Percentiles rank a stretch among this genome's conserved stretches.
phyloP scores from a whole-genome alignment of 306 rosid species.

The Parietaria judaica region DNA sequence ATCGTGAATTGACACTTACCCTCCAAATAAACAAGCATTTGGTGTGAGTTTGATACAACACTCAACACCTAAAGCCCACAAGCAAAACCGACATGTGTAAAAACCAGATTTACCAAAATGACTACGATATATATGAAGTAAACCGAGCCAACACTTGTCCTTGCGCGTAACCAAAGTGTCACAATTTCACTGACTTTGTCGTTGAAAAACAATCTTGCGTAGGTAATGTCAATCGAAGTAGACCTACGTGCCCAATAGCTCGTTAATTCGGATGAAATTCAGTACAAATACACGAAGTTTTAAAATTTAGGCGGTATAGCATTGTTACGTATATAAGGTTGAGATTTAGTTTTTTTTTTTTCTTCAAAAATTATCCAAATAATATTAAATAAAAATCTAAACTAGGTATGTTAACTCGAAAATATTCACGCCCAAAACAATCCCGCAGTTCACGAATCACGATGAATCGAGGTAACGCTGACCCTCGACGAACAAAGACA shows the following conservation, averaged over 20 bases:
- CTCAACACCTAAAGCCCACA: not conserved
- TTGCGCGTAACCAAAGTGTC: not conserved
- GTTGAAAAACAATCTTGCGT: not conserved
- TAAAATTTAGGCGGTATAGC: too few species aligned
- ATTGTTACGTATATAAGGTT: too few species aligned
- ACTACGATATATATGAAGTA: not conserved
- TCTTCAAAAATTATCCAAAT: too few species aligned
- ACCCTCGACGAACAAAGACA: too few species aligned
- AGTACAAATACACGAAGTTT: too few species aligned
- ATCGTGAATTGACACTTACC: not conserved
- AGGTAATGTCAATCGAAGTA: not conserved
- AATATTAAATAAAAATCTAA: too few species aligned
- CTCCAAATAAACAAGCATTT: not conserved
- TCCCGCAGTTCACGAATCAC: too few species aligned
- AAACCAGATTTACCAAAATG: not conserved
- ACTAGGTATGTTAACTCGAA: too few species aligned
- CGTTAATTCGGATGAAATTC: too few species aligned
- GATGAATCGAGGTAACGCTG: too few species aligned
- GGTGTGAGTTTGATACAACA: not conserved
- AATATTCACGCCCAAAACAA: too few species aligned
- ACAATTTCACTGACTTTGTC: not conserved
- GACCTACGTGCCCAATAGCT: not conserved
- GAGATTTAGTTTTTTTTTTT: too few species aligned
- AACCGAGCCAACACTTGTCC: not conserved
- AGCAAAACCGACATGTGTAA: not conserved